A percentile compares a stretch with the other conserved stretches of the same genome.
phyloP scores from a whole-genome alignment of 192 early-diverging fungal species.

The Haplosporangium gracile region DNA sequence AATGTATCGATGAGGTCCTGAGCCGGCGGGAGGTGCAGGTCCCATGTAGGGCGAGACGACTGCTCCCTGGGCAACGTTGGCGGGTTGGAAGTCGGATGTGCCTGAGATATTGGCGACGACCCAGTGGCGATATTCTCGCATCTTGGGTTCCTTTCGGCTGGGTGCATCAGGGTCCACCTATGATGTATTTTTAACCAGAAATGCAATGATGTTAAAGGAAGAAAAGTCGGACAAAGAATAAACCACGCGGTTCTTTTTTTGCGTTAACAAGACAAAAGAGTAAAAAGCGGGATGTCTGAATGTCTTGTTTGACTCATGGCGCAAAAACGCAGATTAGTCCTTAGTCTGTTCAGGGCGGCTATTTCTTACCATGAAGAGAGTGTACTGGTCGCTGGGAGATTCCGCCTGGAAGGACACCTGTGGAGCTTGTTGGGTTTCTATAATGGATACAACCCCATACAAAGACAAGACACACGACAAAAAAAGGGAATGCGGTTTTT shows the following conservation, averaged over 20 bases:
- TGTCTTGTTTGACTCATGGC: too few species aligned
- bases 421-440: constrained; percentile 44
- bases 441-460: not conserved
- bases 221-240: not conserved
- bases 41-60: constrained; percentile 60
- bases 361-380: constrained; percentile 38
- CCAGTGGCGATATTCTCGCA: constrained; percentile 70
- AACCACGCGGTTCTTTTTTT: not conserved
- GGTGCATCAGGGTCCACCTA: constrained; percentile 73
- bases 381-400: constrained; percentile 37
- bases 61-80: constrained; percentile 34
- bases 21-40: constrained; percentile 64
- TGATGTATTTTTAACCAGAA: not conserved
- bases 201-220: not conserved
- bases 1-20: constrained; percentile 70
- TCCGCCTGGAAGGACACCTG: constrained; percentile 38
- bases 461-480: not conserved
- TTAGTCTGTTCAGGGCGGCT: too few species aligned
- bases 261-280: not conserved
- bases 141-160: constrained; percentile 52
- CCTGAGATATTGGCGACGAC: constrained; percentile 66
- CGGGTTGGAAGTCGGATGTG: constrained; percentile 37
- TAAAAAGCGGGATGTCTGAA: too few species aligned
- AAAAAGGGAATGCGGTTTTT: not conserved
- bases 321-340: too few species aligned